phyloP scores from a whole-genome alignment of 2,329 filamentous ascomycete genomes.

The Claviceps pazoutovae region DNA sequence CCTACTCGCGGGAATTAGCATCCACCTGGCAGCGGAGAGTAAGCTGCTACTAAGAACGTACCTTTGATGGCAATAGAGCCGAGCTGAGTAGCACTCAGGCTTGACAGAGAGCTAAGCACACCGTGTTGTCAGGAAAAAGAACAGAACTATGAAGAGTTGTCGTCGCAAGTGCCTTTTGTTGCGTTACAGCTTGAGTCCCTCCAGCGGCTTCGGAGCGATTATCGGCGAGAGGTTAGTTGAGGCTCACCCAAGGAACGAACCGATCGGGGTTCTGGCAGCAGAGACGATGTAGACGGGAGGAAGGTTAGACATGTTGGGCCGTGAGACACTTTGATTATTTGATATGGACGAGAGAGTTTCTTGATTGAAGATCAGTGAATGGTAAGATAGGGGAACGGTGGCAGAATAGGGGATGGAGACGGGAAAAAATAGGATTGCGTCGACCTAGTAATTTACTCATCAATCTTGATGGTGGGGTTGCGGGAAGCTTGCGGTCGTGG shows the following conservation, averaged over 20 bases:
- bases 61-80: constrained; percentile 88
- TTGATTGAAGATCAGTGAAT: neutral
- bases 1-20: constrained; percentile 23
- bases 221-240: constrained; percentile 1
- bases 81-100: constrained; percentile 72
- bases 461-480: neutral
- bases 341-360: neutral
- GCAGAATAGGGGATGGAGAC: neutral
- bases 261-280: constrained; percentile 76
- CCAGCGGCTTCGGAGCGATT: neutral
- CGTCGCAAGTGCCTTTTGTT: neutral
- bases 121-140: neutral
- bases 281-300: constrained; percentile 94
- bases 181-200: neutral
- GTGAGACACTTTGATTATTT: neutral
- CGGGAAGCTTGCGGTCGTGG: neutral
- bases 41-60: constrained; percentile 24
- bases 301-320: constrained; percentile 23
- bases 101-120: constrained; percentile 62
- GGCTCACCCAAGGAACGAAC: constrained; percentile 78
- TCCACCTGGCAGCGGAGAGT: neutral
- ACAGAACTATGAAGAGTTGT: neutral
- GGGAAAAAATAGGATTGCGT: neutral
- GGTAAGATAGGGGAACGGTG: constrained; percentile 1
- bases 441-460: neutral